Evolutionary conservation across 257 asterid genomes (phyloP).

Genomic region (Nicotiana otophora): DNA sequence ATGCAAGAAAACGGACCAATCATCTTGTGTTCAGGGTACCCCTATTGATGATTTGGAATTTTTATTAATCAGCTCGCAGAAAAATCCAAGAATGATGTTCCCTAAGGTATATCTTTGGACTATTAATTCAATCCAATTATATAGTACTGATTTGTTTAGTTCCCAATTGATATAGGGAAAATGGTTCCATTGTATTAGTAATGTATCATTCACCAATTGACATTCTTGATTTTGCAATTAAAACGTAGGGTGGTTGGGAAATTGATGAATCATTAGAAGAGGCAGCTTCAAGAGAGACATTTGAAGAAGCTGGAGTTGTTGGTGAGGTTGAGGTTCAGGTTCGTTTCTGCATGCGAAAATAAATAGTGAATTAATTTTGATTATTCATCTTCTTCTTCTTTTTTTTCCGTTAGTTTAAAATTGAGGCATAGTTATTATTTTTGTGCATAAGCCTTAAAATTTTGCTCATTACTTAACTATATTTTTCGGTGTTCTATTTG

Average conservation of each 20-base stretch:
- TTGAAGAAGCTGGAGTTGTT: constrained; percentile 86
- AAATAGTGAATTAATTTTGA: not conserved
- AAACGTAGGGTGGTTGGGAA: constrained; percentile 88
- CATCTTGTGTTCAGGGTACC: constrained; percentile 28
- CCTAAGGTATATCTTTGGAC: constrained; percentile 57
- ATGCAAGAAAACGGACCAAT: constrained; percentile 30
- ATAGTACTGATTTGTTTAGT: no score
- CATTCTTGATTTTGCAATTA: not conserved
- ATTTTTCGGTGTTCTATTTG: not conserved
- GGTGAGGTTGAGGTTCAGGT: constrained; percentile 59
- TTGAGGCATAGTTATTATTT: not conserved
- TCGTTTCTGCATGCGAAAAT: not conserved
- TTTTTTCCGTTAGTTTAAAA: not conserved
- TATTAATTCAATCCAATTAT: not conserved
- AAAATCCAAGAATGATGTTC: constrained; percentile 84
- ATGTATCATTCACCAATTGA: not conserved
- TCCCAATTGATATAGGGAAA: not conserved
- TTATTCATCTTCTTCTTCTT: not conserved
- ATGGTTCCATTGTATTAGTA: not conserved
- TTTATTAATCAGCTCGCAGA: constrained; percentile 87
- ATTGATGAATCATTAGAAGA: constrained; percentile 73
- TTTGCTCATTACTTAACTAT: not conserved
- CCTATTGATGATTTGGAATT: constrained; percentile 63
- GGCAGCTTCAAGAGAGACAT: constrained; percentile 79
- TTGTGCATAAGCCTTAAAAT: not conserved